phyloP scores from a whole-genome alignment of 148 eudicot species.

The Cornus florida region DNA sequence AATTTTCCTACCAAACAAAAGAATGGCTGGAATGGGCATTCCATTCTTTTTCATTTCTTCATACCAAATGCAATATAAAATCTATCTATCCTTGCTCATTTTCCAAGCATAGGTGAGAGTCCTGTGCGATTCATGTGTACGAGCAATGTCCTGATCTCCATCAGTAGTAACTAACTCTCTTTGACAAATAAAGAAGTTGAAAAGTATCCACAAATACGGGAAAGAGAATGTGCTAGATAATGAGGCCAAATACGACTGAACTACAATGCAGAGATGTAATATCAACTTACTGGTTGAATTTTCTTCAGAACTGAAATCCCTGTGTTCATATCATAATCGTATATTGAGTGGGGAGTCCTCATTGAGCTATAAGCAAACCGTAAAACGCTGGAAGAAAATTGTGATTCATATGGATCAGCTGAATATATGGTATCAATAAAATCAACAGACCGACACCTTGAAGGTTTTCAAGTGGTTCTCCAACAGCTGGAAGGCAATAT shows the following conservation, averaged over 20 bases:
- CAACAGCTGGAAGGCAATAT: constrained; percentile 71
- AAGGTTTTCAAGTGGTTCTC: constrained; percentile 67
- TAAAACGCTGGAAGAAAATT: constrained; percentile 65
- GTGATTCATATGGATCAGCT: constrained; percentile 54
- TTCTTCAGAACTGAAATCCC: constrained; percentile 79
- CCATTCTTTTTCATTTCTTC: too few species aligned
- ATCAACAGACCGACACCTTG: constrained; percentile 53
- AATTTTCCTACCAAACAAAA: too few species aligned
- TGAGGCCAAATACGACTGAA: background rate
- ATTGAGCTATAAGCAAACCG: constrained; percentile 80
- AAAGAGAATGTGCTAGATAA: background rate
- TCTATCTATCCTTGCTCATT: too few species aligned
- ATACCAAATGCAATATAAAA: too few species aligned
- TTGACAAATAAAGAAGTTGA: background rate
- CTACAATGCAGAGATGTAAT: background rate
- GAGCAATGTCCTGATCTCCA: too few species aligned
- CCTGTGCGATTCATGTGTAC: too few species aligned
- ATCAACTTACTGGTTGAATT: constrained; percentile 58
- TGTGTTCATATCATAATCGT: constrained; percentile 84
- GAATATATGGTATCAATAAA: constrained; percentile 82
- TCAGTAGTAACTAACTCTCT: background rate
- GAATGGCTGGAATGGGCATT: too few species aligned
- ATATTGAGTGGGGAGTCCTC: constrained; percentile 82
- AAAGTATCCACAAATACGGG: background rate
- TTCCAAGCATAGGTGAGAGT: too few species aligned